phyloP scores from a whole-genome alignment of 75 land plant species.

The Isoetes taiwanensis region DNA sequence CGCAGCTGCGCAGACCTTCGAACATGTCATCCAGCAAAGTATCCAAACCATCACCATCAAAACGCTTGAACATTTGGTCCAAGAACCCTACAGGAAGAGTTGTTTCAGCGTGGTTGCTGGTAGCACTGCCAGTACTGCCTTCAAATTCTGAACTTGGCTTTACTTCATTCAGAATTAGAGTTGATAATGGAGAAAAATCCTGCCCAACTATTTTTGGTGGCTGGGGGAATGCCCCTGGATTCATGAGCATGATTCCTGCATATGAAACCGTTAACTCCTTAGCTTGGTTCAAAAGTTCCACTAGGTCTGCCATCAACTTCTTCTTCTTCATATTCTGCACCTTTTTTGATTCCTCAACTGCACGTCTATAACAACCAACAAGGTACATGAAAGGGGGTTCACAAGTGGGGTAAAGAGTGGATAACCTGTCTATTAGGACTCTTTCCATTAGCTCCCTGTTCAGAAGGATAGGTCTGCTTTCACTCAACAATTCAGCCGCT shows the following conservation, averaged over 20 bases:
- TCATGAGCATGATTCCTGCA: constrained; percentile 51
- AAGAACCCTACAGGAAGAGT: constrained; percentile 53
- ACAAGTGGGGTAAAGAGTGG: constrained; percentile 13
- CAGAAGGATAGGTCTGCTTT: constrained; percentile 40
- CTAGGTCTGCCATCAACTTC: constrained; percentile 31
- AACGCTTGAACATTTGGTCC: constrained; percentile 49
- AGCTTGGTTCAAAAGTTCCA: constrained; percentile 30
- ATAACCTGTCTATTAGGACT: constrained; percentile 57
- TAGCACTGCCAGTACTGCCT: constrained; percentile 13
- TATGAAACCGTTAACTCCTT: constrained; percentile 58
- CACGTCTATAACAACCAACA: constrained; percentile 58
- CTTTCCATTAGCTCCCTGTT: constrained; percentile 62
- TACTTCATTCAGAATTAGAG: constrained; percentile 35
- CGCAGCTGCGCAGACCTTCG: constrained; percentile 42
- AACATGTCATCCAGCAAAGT: constrained; percentile 42
- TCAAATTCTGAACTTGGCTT: constrained; percentile 30
- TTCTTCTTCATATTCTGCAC: constrained; percentile 57
- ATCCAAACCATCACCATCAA: constrained; percentile 48
- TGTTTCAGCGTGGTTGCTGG: neutral
- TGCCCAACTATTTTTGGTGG: constrained; percentile 6
- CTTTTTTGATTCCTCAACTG: constrained; percentile 54
- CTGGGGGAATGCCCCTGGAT: constrained; percentile 55
- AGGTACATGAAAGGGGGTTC: constrained; percentile 66
- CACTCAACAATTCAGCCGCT: constrained; percentile 77
- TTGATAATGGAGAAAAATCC: too few species aligned